Percentiles rank a stretch among this genome's conserved stretches.
Evolutionary conservation across 257 asterid species (phyloP).

Genomic region (Ajuga chamaepitys): DNA sequence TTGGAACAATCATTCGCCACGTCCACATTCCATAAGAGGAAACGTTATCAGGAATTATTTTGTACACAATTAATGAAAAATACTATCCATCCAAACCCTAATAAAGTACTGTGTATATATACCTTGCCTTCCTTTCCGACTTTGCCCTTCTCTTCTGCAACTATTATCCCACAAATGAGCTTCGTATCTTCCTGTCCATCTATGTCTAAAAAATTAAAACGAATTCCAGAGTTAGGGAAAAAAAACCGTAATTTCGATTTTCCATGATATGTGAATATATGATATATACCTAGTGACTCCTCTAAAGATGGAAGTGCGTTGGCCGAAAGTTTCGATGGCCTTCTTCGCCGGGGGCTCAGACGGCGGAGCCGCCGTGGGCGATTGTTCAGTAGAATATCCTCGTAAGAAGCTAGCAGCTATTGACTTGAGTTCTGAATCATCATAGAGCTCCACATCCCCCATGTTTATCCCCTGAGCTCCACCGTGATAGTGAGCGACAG

Average conservation of each 20-base stretch:
- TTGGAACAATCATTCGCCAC: slow-evolving; percentile 39
- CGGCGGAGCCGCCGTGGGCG: slow-evolving; percentile 24
- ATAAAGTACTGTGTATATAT: background rate
- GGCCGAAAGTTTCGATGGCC: slow-evolving; percentile 62
- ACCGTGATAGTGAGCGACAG: slow-evolving; percentile 19
- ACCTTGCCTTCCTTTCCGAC: slow-evolving; percentile 97
- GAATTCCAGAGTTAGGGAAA: background rate
- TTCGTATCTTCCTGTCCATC: slow-evolving; percentile 91
- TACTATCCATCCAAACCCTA: slow-evolving; percentile 24
- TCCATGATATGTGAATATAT: no score
- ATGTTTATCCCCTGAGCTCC: slow-evolving; percentile 6
- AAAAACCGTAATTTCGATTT: no score
- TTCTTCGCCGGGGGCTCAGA: slow-evolving; percentile 47
- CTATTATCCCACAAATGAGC: slow-evolving; percentile 92
- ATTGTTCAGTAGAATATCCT: slow-evolving; percentile 34
- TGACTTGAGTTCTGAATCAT: slow-evolving; percentile 53
- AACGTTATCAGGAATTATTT: slow-evolving; percentile 23
- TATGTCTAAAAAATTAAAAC: slow-evolving; percentile 30
- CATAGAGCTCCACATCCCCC: slow-evolving; percentile 27
- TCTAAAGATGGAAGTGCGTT: slow-evolving; percentile 73
- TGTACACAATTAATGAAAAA: background rate
- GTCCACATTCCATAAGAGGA: slow-evolving; percentile 34
- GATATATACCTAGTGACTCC: slow-evolving; percentile 61
- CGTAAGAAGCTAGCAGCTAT: slow-evolving; percentile 54
- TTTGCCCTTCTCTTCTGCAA: slow-evolving; percentile 94